Evolutionary conservation across 768 basidiomycete species (phyloP).

Genomic region (Trametes coccinea): DNA sequence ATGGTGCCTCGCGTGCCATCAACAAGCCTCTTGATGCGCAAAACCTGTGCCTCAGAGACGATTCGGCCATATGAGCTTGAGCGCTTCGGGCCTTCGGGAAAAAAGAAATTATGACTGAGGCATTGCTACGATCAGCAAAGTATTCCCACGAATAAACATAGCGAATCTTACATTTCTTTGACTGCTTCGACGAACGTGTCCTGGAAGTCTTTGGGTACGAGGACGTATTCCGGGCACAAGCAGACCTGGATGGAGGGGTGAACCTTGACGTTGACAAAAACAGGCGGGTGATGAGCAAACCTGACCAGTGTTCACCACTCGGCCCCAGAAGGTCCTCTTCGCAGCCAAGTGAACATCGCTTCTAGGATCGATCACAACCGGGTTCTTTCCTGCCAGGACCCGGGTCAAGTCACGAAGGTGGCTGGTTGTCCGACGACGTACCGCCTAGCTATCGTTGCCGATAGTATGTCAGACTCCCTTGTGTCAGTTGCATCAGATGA

Average conservation of each 20-base stretch:
- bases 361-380: conserved; percentile 60
- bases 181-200: conserved; percentile 42
- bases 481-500: not conserved
- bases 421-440: conserved; percentile 25
- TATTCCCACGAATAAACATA: conserved; percentile 34
- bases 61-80: conserved; percentile 53
- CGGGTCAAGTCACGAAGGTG: too few species aligned
- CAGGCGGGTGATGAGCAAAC: conserved; percentile 41
- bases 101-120: conserved; percentile 48
- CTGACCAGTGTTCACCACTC: conserved; percentile 66
- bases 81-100: conserved; percentile 39
- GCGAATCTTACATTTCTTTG: conserved; percentile 30
- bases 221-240: conserved; percentile 58
- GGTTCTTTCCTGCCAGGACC: conserved; percentile 53
- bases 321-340: conserved; percentile 79
- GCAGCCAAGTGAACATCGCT: conserved; percentile 62
- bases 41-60: conserved; percentile 51
- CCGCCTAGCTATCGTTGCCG: not conserved
- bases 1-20: conserved; percentile 45
- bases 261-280: conserved; percentile 52
- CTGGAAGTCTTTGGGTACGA: conserved; percentile 42
- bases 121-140: not conserved
- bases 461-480: too few species aligned
- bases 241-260: conserved; percentile 51
- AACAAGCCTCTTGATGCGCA: conserved; percentile 58